A percentile compares a stretch with the other conserved stretches of the same genome.
Evolutionary conservation across 352 stramenopile species (phyloP).

Genomic region (Pythium apleroticum): DNA sequence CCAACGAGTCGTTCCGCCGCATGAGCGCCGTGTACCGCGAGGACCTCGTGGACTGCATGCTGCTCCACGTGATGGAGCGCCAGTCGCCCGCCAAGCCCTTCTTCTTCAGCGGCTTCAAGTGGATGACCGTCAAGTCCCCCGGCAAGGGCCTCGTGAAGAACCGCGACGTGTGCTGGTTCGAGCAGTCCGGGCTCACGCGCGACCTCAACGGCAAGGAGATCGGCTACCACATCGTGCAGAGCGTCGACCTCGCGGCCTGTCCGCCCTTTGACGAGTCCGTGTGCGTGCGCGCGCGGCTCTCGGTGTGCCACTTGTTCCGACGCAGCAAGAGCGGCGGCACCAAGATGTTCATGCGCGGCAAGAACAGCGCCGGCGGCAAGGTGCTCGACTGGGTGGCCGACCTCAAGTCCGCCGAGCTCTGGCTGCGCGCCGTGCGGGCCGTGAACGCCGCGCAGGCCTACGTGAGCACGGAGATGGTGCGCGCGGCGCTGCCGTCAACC

Average conservation of each 20-base stretch:
- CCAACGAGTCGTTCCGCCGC: slow-evolving; percentile 62
- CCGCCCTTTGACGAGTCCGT: slow-evolving; percentile 49
- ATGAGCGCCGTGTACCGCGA: slow-evolving; percentile 74
- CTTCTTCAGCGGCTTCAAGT: slow-evolving; percentile 81
- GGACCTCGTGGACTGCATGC: slow-evolving; percentile 74
- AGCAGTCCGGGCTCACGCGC: slow-evolving; percentile 63
- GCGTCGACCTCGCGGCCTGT: slow-evolving; percentile 67
- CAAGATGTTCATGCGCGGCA: slow-evolving; percentile 77
- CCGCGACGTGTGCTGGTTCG: slow-evolving; percentile 78
- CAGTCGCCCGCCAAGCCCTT: slow-evolving; percentile 51
- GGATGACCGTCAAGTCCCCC: slow-evolving; percentile 72
- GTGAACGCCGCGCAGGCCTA: slow-evolving; percentile 49
- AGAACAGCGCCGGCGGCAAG: slow-evolving; percentile 67
- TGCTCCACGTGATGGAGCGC: slow-evolving; percentile 62
- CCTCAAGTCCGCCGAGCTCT: slow-evolving; percentile 72
- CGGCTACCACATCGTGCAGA: slow-evolving; percentile 75
- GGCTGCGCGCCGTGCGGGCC: slow-evolving; percentile 62
- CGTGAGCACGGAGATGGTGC: slow-evolving; percentile 57
- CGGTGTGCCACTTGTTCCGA: slow-evolving; percentile 73
- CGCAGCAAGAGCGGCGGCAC: slow-evolving; percentile 72
- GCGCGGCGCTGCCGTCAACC: slow-evolving; percentile 36
- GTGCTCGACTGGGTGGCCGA: slow-evolving; percentile 73
- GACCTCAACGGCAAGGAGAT: slow-evolving; percentile 81
- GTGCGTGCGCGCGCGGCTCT: slow-evolving; percentile 70
- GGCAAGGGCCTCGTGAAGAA: slow-evolving; percentile 77